Base-by-base conservation (phyloP, 305 asterid genomes). In the Fraxinus baroniana region DNA sequence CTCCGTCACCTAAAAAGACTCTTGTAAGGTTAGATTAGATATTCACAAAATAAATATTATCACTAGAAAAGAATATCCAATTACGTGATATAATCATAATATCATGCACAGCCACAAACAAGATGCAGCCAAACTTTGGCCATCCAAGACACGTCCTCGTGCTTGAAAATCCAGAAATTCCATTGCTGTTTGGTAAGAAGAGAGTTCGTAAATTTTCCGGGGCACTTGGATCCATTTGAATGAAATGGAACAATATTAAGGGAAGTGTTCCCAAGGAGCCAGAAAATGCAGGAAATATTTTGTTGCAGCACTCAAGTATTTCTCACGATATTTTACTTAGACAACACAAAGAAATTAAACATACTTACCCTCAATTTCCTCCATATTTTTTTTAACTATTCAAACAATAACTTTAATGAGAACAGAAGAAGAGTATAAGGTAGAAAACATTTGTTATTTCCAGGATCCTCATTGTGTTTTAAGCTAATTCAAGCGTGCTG, bases 1-100 rank as follows among this genome's bases (percentile, higher is more conserved):
- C 91, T 94, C 99, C 1, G 90, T 91, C 78, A 97, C 99, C 99
- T 94, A 87, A 81, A 91, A 82, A 41, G 84, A 82, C 76, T 78
- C 72, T 78, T 76, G 75, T 68, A 39, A 77, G 71, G 87, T 85
- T 79, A 86, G 82, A 77, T 74, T 74, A 82, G 39, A 77, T 77
- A 81, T 77, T 17, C 77, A 36, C 32, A n/a, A 73, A 72, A 82
- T 36, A 66, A 46, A 55, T 41, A 36, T 73, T 26, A 66, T 39
- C 64, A 79, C 64, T 44, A 72, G 62, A 86, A 79, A 22, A 32
- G 32, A 30, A 62, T 71, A 66, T 76, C 79, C 9, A 78, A 36
- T 68, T 49, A 13, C 17, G 13, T 3, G 26, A 60, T 32, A 62
- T 35, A 72, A 60, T 52, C 32, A 66, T 8, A 74, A 57, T n/a